Evolutionary conservation across 345 rosid genomes (phyloP).

Genomic region (Gossypioides kirkii): DNA sequence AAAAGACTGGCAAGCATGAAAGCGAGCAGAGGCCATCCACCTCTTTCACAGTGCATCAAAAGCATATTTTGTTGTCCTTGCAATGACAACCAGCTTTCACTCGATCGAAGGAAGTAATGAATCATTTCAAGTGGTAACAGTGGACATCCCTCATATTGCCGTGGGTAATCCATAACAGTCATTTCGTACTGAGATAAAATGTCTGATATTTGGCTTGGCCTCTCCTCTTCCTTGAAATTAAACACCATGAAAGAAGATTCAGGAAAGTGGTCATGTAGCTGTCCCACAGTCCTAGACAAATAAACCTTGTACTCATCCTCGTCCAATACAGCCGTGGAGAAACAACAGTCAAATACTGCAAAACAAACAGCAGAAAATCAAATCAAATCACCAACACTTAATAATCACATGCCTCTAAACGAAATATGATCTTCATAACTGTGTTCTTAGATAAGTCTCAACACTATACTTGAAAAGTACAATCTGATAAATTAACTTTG

Average conservation of each 20-base stretch:
- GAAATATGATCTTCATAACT: constrained; percentile 29
- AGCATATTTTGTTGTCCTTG: constrained; percentile 93
- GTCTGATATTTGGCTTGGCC: constrained; percentile 80
- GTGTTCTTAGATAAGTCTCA: constrained; percentile 31
- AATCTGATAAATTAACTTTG: background rate
- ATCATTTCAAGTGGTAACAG: constrained; percentile 88
- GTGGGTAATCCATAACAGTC: constrained; percentile 99
- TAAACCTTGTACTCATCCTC: constrained; percentile 90
- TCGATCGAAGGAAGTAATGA: constrained; percentile 82
- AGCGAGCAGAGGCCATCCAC: constrained; percentile 98
- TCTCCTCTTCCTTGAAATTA: constrained; percentile 93
- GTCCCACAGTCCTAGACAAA: constrained; percentile 87
- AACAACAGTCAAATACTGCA: constrained; percentile 98
- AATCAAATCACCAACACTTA: background rate
- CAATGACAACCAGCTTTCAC: constrained; percentile 91
- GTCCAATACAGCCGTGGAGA: constrained; percentile 81
- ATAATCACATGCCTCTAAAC: background rate
- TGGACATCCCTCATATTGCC: constrained; percentile 84
- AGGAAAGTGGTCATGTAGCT: constrained; percentile 84
- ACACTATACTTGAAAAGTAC: constrained; percentile 24
- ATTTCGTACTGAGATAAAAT: constrained; percentile 81
- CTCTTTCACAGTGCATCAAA: constrained; percentile 92
- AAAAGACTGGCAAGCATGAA: constrained; percentile 95
- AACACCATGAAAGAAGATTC: constrained; percentile 98
- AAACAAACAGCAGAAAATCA: constrained; percentile 5